Evolutionary conservation across 768 basidiomycete genomes (phyloP), one percentile per base, ranked within the genome.

Genomic region (Russula abietina): DNA sequence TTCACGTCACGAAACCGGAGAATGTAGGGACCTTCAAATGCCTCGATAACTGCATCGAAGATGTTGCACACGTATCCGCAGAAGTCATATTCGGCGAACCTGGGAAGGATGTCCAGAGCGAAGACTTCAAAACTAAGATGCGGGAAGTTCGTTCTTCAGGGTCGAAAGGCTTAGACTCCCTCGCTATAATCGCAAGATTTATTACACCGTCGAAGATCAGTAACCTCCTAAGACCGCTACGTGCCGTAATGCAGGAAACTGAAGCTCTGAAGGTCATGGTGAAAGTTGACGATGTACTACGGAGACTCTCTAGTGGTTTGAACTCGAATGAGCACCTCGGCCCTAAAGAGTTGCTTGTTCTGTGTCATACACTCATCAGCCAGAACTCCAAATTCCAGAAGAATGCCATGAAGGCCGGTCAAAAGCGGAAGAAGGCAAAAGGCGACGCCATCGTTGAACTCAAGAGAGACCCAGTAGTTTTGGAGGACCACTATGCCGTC

Each of bases 31-130:
- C 71, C 0, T 91, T 95, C 71, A 72, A 75, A 43, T 78, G 76
- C 26, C 79, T 98, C 1, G 94, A 98, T 67, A 80, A 80, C 17
- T 87, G 87, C 66, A 86, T 93, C 22, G 82, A 83, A 50, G 89
- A 93, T 67, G 79, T 94, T 9, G 87, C 90, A 0, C 83, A 89
- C 70, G 76, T 98, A 59, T 87, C 89, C 17, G 85, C 87, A 0
- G 93, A 92, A 70, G 96, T 98, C 56, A 83, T 98, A 57, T 98
- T 98, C 68, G 96, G 96, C 30, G 86, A 94, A 71, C 94, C 95
- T 1, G 91, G 89, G 16, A 91, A 90, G 73, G 92, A 98, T 69
- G 86, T 90, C 0, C 83, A 86, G 61, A 79, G 87, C 3, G 93
- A 94, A 68, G 95, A 88, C 28, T 98, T 96, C 84, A 92, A 87